phyloP scores from a whole-genome alignment of 176 grass and related monocot genomes.

The Ananas comosus region DNA sequence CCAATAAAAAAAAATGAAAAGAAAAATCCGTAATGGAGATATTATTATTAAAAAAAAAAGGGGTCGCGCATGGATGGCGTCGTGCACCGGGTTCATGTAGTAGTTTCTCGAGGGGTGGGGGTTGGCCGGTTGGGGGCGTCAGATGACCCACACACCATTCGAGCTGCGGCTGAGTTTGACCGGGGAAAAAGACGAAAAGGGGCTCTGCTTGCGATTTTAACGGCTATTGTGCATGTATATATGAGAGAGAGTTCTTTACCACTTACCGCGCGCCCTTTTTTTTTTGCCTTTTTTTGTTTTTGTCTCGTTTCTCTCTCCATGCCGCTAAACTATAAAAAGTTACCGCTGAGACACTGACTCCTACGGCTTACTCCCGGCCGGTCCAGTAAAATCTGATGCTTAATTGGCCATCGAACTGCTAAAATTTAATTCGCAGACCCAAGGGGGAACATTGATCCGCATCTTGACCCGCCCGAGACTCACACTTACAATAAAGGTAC shows the following conservation, averaged over 20 bases:
- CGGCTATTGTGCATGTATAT: neutral
- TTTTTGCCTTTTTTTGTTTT: neutral
- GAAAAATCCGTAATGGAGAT: no score
- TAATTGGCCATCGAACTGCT: neutral
- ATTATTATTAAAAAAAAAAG: no score
- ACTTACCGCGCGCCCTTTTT: neutral
- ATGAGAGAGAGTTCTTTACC: neutral
- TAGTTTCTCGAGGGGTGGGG: conserved; percentile 14
- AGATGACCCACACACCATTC: conserved; percentile 32
- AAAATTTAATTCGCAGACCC: no score
- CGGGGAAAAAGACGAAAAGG: conserved; percentile 2
- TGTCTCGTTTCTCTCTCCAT: neutral
- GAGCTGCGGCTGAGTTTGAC: conserved; percentile 20
- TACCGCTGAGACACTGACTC: neutral
- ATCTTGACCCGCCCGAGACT: no score
- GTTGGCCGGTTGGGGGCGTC: no score
- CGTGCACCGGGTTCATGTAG: neutral
- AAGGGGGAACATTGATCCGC: no score
- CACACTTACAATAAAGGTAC: no score
- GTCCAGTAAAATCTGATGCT: neutral
- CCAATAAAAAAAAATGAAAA: no score
- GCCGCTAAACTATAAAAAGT: neutral
- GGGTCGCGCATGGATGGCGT: no score
- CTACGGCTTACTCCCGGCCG: neutral
- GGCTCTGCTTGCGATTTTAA: neutral